Conservation (phyloP, 257 asterid genomes). For the Plantago major region DNA sequence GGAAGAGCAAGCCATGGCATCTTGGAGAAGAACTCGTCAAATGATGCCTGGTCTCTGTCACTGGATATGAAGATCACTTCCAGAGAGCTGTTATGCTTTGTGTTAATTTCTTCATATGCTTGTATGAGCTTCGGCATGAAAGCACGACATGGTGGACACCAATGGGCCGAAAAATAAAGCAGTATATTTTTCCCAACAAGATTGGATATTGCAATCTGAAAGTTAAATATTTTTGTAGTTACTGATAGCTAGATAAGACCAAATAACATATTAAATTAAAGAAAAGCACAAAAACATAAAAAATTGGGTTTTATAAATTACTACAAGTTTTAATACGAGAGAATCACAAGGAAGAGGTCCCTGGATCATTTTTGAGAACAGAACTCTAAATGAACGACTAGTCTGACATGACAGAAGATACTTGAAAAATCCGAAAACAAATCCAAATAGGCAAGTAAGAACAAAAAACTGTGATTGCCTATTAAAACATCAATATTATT, state of each 20-base stretch:
- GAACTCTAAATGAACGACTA: too few species aligned
- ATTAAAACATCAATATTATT: too few species aligned
- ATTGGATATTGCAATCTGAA: slow-evolving; percentile 60
- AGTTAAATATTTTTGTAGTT: neutral
- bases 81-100: slow-evolving; percentile 29
- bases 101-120: slow-evolving; percentile 50
- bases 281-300: neutral
- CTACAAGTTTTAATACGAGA: too few species aligned
- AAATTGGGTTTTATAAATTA: neutral
- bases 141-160: slow-evolving; percentile 91
- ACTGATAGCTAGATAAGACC: neutral
- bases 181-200: slow-evolving; percentile 66
- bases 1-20: slow-evolving; percentile 93
- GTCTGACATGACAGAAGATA: too few species aligned
- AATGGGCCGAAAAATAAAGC: slow-evolving; percentile 72
- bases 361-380: too few species aligned
- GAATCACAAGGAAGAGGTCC: too few species aligned
- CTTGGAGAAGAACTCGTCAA: slow-evolving; percentile 53
- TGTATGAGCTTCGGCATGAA: slow-evolving; percentile 56
- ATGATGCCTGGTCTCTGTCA: slow-evolving; percentile 58
- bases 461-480: too few species aligned
- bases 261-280: neutral
- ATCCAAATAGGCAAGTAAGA: too few species aligned
- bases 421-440: too few species aligned
- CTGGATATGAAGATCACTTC: slow-evolving; percentile 75